Evolutionary conservation across 352 stramenopile species (phyloP), one percentile per base, ranked within the genome.

Genomic region (Pythium vanterpoolii): DNA sequence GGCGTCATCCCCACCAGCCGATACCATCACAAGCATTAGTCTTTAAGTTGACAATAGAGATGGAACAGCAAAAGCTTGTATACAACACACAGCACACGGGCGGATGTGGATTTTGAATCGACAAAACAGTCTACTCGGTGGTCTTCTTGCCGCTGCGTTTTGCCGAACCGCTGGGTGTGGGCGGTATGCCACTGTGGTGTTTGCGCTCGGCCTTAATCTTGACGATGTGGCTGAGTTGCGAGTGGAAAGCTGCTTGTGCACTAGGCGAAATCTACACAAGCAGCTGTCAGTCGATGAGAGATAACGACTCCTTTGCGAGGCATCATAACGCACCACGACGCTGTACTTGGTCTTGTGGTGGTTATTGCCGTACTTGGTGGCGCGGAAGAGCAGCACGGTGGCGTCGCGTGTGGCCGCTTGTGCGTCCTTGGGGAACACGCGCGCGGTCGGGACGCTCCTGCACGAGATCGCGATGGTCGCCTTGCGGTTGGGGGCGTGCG

Each of bases 281-380:
- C 14, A 38, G 14, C n/a, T 16, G 46, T 23, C n/a, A 34, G 21
- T 49, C 21, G 11, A 2, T 33, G 19, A 48, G 6, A 30, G 9
- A 13, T 16, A 28, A n/a, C 5, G 7, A 13, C 34, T 42, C 13
- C 34, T 2, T 16, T n/a, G n/a, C n/a, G n/a, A n/a, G n/a, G n/a
- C 7, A 4, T 3, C 9, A 18, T 28, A 4, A 45, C 68, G 31
- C 68, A 90, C 84, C 64, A 81, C 71, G 9, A 84, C 84, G 64
- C 82, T 90, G 68, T 82, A 85, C 69, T 94, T 94, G 63, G 74
- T 78, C 79, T 94, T 94, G 77, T 92, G 82, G 68, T 86, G 86
- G 66, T 94, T 94, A 73, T 94, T 94, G 60, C 84, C 84, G 56
- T 92, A 91, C 42, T 90, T 86, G 51, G 66, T 78, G 11, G 72